Percentiles rank a stretch among this genome's conserved stretches.
phyloP scores from a whole-genome alignment of 176 grass and related monocot species.

The Oryza nivara region DNA sequence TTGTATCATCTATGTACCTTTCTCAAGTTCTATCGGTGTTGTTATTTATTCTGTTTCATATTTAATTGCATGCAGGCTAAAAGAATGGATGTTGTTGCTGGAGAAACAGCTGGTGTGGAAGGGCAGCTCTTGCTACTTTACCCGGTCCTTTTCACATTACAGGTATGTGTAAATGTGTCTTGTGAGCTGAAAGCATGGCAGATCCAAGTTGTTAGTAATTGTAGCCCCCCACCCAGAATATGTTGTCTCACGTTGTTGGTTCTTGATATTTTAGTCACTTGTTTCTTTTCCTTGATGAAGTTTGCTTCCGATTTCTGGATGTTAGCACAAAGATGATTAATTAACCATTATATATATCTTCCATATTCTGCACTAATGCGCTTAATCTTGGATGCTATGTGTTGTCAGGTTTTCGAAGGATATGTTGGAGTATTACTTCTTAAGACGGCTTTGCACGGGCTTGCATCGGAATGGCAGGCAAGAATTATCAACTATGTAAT shows the following conservation, averaged over 20 bases:
- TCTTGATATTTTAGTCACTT: conserved; percentile 5
- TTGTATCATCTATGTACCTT: not conserved
- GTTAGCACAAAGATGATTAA: not conserved
- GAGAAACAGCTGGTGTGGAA: conserved; percentile 85
- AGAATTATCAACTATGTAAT: conserved; percentile 8
- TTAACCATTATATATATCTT: not conserved
- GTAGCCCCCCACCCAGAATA: conserved; percentile 15
- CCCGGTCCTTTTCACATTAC: conserved; percentile 75
- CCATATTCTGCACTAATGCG: conserved; percentile 6
- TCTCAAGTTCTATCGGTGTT: not conserved
- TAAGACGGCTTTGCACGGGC: conserved; percentile 58
- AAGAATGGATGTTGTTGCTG: conserved; percentile 85
- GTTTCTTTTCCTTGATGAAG: not conserved
- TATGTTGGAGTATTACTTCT: conserved; percentile 77
- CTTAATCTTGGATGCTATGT: conserved; percentile 30
- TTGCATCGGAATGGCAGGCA: conserved; percentile 76
- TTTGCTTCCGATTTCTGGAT: not conserved
- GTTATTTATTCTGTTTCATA: conserved; percentile 5
- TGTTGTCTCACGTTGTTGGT: not conserved
- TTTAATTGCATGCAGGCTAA: conserved; percentile 59
- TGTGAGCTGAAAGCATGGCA: not conserved
- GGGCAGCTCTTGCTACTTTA: conserved; percentile 74
- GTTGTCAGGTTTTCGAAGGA: conserved; percentile 71
- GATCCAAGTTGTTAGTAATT: conserved; percentile 8
- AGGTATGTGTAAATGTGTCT: conserved; percentile 44